These are phyloP conservation scores for Fusarium sp. DNA, from an alignment of 2,329 filamentous ascomycete genomes.

Conservation along the genomic window DNA sequence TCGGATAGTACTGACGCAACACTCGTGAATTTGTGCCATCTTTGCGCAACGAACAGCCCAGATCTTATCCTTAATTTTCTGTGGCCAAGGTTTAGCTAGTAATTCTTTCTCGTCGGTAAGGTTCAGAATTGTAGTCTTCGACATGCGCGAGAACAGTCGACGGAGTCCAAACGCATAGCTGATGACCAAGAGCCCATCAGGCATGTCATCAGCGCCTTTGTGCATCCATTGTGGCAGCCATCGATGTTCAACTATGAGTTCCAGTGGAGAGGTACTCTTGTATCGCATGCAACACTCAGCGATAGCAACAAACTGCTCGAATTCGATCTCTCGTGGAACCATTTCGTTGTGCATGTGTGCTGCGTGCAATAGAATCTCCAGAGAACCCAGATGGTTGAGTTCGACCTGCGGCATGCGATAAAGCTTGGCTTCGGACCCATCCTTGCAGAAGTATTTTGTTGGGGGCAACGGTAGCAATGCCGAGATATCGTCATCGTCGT, in stretches of 20 bases:
- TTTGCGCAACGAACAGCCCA: slow-evolving; percentile 60
- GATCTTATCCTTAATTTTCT: slow-evolving; percentile 57
- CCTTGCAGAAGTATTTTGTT: slow-evolving; percentile 50
- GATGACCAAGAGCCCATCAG: slow-evolving; percentile 60
- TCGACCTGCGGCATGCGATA: slow-evolving; percentile 65
- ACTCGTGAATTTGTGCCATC: slow-evolving; percentile 59
- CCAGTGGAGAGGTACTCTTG: slow-evolving; percentile 61
- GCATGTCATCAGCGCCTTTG: slow-evolving; percentile 57
- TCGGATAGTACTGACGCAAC: slow-evolving; percentile 54
- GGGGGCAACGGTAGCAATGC: slow-evolving; percentile 49
- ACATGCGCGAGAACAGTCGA: slow-evolving; percentile 59
- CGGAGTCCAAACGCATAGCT: slow-evolving; percentile 62
- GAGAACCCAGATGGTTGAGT: slow-evolving; percentile 51
- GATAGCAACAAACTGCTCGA: slow-evolving; percentile 61
- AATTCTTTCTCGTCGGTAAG: slow-evolving; percentile 55
- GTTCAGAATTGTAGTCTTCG: slow-evolving; percentile 60
- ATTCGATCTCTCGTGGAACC: slow-evolving; percentile 57
- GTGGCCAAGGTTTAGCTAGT: slow-evolving; percentile 57
- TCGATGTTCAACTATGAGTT: slow-evolving; percentile 58
- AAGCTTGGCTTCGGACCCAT: slow-evolving; percentile 56
- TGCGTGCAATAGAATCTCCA: slow-evolving; percentile 60
- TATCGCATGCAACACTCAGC: slow-evolving; percentile 61
- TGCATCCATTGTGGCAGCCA: slow-evolving; percentile 64
- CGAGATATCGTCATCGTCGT: slow-evolving; percentile 51
- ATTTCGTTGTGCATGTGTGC: slow-evolving; percentile 60